Conservation (phyloP, 495 filamentous ascomycete species). For the Penicillium salamii region DNA sequence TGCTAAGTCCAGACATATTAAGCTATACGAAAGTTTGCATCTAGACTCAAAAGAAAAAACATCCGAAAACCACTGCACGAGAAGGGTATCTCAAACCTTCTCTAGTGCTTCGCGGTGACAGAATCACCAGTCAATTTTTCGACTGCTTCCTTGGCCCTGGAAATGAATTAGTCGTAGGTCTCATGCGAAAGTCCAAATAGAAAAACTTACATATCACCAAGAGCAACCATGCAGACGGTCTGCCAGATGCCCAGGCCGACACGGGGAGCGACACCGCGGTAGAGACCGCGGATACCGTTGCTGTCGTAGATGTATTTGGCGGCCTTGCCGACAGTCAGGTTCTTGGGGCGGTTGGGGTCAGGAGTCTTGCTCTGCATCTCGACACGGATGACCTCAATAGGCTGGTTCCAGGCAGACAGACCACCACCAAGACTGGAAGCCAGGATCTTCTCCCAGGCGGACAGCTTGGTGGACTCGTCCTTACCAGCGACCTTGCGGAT, state of each 20-base stretch:
- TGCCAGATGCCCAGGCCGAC: constrained; percentile 97
- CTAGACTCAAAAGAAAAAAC: constrained; percentile 4
- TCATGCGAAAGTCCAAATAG: constrained; percentile 19
- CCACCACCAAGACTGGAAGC: constrained; percentile 89
- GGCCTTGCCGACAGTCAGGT: constrained; percentile 92
- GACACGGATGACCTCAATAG: constrained; percentile 98
- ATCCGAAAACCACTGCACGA: constrained; percentile 23
- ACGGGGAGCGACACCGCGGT: constrained; percentile 91
- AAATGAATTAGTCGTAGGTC: constrained; percentile 33
- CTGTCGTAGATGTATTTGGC: constrained; percentile 87
- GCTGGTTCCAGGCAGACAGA: constrained; percentile 97
- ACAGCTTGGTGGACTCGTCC: constrained; percentile 71
- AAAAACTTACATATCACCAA: constrained; percentile 90
- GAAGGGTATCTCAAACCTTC: constrained; percentile 53
- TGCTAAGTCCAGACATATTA: constrained; percentile 9
- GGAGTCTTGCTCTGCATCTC: constrained; percentile 99
- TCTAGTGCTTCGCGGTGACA: constrained; percentile 97
- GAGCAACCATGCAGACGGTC: constrained; percentile 99
- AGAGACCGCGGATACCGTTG: constrained; percentile 90
- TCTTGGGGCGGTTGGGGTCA: constrained; percentile 96
- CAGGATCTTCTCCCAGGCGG: constrained; percentile 80
- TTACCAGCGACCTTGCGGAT: constrained; percentile 82
- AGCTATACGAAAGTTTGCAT: constrained; percentile 9
- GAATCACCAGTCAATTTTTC: constrained; percentile 93
- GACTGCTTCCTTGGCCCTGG: constrained; percentile 93